Evolutionary conservation across 306 rosid species (phyloP).

Genomic region (Vicia faba): DNA sequence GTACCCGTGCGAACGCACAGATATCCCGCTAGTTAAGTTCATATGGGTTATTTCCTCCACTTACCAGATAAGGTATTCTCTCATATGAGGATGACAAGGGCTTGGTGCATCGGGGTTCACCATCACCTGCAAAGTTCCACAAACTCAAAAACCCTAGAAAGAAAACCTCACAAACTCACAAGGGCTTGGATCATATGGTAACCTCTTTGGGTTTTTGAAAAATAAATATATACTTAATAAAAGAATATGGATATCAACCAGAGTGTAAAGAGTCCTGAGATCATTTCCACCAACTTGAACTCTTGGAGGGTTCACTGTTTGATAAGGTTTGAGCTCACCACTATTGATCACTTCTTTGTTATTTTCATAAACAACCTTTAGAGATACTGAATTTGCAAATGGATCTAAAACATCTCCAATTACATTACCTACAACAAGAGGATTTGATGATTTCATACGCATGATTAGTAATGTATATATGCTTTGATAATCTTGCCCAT

Average conservation of each 20-base stretch:
- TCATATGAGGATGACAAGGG: conserved; percentile 40
- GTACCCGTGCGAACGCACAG: too few relatives aligned
- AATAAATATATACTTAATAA: too few relatives aligned
- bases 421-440: conserved; percentile 43
- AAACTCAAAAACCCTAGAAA: not conserved
- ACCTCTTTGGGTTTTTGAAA: too few relatives aligned
- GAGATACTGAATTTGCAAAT: conserved; percentile 25
- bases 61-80: conserved; percentile 42
- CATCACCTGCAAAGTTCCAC: conserved; percentile 37
- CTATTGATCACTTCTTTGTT: conserved; percentile 39
- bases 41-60: not conserved
- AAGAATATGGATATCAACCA: conserved; percentile 20
- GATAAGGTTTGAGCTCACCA: conserved; percentile 42
- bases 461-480: not conserved
- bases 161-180: not conserved
- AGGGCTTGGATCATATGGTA: too few relatives aligned
- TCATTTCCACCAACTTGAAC: conserved; percentile 48
- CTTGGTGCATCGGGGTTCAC: conserved; percentile 50
- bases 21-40: too few relatives aligned
- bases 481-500: not conserved
- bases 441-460: conserved; percentile 15
- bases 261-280: conserved; percentile 37
- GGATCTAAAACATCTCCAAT: conserved; percentile 45
- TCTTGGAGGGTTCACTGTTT: conserved; percentile 35
- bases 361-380: conserved; percentile 26